Base-by-base conservation (phyloP, 257 asterid genomes). In the Solanum medicagineum region DNA sequence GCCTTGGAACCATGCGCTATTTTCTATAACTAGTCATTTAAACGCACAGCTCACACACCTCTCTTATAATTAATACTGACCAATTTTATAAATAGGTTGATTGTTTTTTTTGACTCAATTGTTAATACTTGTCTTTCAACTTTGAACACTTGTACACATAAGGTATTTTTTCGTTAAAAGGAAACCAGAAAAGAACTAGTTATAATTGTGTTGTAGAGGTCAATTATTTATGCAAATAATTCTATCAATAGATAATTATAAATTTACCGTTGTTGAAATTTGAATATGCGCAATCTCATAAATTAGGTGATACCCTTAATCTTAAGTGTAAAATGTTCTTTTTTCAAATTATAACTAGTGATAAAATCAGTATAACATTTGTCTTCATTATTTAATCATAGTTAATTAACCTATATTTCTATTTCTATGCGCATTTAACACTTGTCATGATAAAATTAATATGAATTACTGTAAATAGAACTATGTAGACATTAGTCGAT, bases 1-100 rank as follows among this genome's bases (percentile, higher is more conserved):
- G 81, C 85, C 65, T 87, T 84, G 88, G 84, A 87, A 87, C 77
- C 70, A 42, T 81, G 32, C 88, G 10, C 29, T 79, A 60, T 56
- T 89, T 84, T 14, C 90, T 20, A 87, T 89, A 83, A 63, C 79
- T 79, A 45, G 90, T 74, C 85, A 83, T 80, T 62, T 45, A 85
- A 83, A 84, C 79, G 53, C 80, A 49, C 80, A 42, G 85, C 75
- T 85, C 81, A 77, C 62, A 77, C 15, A 53, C 29, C 83, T 79
- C 65, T 79, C 10, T 26, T 77, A 16, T 15, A 1, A 47, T 74
- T 49, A 14, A 26, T 26, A 53, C 26, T 15, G 65, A 79, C 2
- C 65, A 51, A 51, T 79, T 53, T 79, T 47, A 53, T 79, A 26
- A 79, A 79, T 53, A 10, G 29, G 8, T 26, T 24, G 65, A 51